Conservation (phyloP, 148 eudicot genomes). For the Arctostaphylos glauca region DNA sequence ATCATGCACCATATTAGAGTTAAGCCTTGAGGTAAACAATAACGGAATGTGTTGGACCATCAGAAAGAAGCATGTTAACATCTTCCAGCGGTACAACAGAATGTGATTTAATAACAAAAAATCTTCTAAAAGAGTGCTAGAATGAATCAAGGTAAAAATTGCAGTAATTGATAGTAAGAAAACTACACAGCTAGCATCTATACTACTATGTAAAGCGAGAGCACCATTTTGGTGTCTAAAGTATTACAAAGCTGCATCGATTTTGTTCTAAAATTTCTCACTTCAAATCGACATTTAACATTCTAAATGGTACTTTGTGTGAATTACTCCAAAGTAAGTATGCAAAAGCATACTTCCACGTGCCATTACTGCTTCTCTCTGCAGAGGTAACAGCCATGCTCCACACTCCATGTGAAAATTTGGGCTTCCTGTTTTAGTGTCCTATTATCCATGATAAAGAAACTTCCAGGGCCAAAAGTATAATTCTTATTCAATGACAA, state of each 20-base stretch:
- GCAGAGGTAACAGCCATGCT: background rate
- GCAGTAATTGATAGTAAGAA: background rate
- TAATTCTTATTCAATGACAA: no score
- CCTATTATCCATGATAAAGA: no score
- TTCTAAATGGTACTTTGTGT: background rate
- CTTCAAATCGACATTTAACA: background rate
- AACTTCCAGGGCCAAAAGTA: no score
- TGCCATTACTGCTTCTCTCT: background rate
- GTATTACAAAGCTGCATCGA: background rate
- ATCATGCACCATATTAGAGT: background rate
- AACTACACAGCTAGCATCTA: background rate
- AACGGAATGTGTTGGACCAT: no score
- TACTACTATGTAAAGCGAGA: background rate
- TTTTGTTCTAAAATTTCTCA: background rate
- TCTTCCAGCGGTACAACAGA: background rate
- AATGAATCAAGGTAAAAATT: background rate
- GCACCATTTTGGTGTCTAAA: background rate
- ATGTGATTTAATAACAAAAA: background rate
- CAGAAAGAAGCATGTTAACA: constrained; percentile 3
- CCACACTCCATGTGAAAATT: background rate
- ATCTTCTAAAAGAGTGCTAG: background rate
- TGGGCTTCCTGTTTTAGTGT: no score
- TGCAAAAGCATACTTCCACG: background rate
- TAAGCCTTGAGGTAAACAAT: background rate
- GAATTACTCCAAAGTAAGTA: background rate